Evolutionary conservation across 2,329 filamentous ascomycete genomes (phyloP).

Genomic region (Cordyceps javanica): DNA sequence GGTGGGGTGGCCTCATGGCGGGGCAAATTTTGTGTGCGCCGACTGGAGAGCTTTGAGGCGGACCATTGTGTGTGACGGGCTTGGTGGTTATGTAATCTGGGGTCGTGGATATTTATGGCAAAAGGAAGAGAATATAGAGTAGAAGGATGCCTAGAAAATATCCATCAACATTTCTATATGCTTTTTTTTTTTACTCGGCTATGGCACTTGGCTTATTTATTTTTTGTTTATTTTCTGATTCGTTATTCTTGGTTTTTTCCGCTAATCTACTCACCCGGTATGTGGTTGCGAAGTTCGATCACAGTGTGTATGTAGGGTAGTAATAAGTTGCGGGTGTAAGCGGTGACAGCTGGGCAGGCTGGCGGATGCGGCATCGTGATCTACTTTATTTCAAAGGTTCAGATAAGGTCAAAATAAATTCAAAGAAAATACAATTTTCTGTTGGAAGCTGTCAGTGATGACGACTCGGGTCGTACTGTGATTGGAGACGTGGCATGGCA

Average conservation of each 20-base stretch:
- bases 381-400: neutral
- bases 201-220: no score
- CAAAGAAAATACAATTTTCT: neutral
- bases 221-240: no score
- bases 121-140: no score
- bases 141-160: no score
- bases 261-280: no score
- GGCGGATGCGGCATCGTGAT: conserved; percentile 6
- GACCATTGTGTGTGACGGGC: neutral
- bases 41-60: neutral
- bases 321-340: no score
- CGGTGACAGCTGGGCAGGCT: no score
- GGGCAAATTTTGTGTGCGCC: conserved; percentile 14
- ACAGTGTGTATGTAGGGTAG: no score
- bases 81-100: conserved; percentile 11
- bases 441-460: neutral
- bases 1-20: conserved; percentile 13
- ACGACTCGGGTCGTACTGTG: neutral
- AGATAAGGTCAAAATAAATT: neutral
- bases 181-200: no score
- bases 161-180: no score
- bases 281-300: no score
- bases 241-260: no score
- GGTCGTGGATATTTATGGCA: neutral
- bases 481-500: conserved; percentile 3